A percentile compares a stretch with the other conserved stretches of the same genome.
Evolutionary conservation across 2,329 filamentous ascomycete species (phyloP).

Genomic region (Epicoccum nigrum): DNA sequence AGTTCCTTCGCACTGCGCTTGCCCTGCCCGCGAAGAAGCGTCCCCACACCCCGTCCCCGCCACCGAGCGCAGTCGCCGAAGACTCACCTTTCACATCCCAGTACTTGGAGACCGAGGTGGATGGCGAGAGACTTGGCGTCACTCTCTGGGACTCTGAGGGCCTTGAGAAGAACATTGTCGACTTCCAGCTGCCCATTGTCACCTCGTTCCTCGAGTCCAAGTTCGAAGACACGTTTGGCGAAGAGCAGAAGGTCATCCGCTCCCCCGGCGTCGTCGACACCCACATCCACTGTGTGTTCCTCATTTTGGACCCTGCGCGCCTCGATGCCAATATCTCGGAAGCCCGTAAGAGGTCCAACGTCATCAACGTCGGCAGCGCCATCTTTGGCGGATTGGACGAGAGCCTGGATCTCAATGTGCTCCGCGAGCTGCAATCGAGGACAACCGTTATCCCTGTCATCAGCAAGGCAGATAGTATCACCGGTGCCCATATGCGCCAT

Average conservation of each 20-base stretch:
- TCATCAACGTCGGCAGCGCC: conserved; percentile 51
- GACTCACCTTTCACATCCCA: conserved; percentile 75
- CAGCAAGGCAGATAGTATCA: conserved; percentile 95
- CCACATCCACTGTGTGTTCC: conserved; percentile 94
- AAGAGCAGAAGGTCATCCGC: conserved; percentile 96
- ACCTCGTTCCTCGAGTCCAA: conserved; percentile 93
- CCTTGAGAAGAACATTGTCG: conserved; percentile 91
- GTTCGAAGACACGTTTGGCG: conserved; percentile 95
- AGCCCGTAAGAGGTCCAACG: conserved; percentile 64
- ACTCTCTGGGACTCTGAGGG: conserved; percentile 98
- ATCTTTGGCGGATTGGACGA: conserved; percentile 77
- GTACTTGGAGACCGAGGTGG: conserved; percentile 93
- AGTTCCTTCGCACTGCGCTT: conserved; percentile 88
- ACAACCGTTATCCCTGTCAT: conserved; percentile 95
- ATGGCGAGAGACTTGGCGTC: conserved; percentile 86
- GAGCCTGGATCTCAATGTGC: conserved; percentile 86
- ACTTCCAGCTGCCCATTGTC: conserved; percentile 91
- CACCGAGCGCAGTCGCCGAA: conserved; percentile 54
- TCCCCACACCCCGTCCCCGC: conserved; percentile 49
- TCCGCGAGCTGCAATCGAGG: conserved; percentile 87
- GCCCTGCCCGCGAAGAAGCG: conserved; percentile 83
- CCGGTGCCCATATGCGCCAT: conserved; percentile 89
- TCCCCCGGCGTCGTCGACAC: conserved; percentile 93
- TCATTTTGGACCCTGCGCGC: conserved; percentile 85
- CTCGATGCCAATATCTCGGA: conserved; percentile 80